Base-by-base conservation (phyloP, 116 monocot species). In the Papilionanthe hybrid region DNA sequence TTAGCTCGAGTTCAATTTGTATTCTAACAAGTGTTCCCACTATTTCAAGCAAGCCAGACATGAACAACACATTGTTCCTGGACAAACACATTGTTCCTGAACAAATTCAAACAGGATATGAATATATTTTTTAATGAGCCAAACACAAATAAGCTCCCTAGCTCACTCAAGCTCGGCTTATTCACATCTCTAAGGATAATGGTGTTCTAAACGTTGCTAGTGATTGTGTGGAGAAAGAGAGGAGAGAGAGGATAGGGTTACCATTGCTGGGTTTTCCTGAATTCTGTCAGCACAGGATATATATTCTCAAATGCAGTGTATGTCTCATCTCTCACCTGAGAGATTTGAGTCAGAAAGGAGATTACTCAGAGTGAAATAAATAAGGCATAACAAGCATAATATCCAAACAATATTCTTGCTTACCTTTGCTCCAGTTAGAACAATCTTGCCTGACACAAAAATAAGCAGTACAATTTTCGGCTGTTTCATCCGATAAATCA, bases 401-500 rank as follows among this genome's bases (percentile, higher is more conserved):
- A 11, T 30, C 76, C 20, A 11, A 76, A 28, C 12, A 9, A 44
- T 19, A 37, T 15, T 37, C 2, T 1, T 10, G 67, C 10, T 81
- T 75, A 89, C 92, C 92, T 92, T 92, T 20, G 92, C 89, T 41
- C 92, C 92, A 22, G 89, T 92, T 30, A 92, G 87, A 86, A 92
- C 92, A 84, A 92, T 89, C 82, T 92, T 92, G 78, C 92, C 92
- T 20, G 92, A 92, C 30, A 92, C 89, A 72, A 92, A 92, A 78
- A 92, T 92, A 28, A 92, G 89, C 19, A 91, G 89, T 37, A 91
- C 91, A 42, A 91, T 91, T 83, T 91, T 89, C 8, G 91, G 91
- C 82, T 92, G 92, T 75, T 92, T 92, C 92, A 92, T 92, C 8
- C 92, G 83, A 76, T 92, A 92, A 22, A 92, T 92, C 80, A 92